Evolutionary conservation across 257 asterid species (phyloP).

Genomic region (Plantago ovata): DNA sequence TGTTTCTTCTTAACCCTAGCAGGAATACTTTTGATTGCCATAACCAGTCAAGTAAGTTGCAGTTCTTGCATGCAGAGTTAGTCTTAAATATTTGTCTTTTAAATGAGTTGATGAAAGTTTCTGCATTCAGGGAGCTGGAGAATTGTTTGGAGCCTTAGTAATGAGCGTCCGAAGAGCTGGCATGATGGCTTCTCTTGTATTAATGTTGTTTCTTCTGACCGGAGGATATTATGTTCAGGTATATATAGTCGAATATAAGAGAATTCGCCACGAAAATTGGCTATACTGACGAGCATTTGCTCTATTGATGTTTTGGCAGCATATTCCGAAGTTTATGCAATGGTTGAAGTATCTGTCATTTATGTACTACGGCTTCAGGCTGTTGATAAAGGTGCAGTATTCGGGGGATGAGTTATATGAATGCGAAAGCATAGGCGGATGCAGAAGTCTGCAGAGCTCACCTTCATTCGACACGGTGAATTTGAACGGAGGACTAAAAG

Average conservation of each 20-base stretch:
- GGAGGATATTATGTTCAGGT: constrained; percentile 99
- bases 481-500: constrained; percentile 64
- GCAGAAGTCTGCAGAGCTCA: constrained; percentile 69
- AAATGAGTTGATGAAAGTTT: background rate
- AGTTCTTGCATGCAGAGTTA: background rate
- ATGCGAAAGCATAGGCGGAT: constrained; percentile 64
- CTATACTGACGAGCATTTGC: background rate
- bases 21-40: constrained; percentile 55
- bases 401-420: constrained; percentile 67
- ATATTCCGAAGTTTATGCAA: constrained; percentile 76
- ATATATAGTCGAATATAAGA: background rate
- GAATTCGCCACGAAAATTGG: background rate
- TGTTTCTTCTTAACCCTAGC: constrained; percentile 73
- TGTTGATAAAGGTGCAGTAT: constrained; percentile 81
- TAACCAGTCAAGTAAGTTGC: constrained; percentile 78
- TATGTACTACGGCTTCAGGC: constrained; percentile 89
- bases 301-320: constrained; percentile 43
- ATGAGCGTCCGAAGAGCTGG: constrained; percentile 88
- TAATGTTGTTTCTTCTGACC: constrained; percentile 94
- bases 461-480: constrained; percentile 83
- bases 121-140: constrained; percentile 83
- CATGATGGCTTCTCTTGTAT: constrained; percentile 74
- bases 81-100: background rate
- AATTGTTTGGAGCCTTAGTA: constrained; percentile 85
- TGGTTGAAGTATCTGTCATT: constrained; percentile 89